phyloP scores from a whole-genome alignment of 495 filamentous ascomycete genomes.

The Penicillium coprophilum region DNA sequence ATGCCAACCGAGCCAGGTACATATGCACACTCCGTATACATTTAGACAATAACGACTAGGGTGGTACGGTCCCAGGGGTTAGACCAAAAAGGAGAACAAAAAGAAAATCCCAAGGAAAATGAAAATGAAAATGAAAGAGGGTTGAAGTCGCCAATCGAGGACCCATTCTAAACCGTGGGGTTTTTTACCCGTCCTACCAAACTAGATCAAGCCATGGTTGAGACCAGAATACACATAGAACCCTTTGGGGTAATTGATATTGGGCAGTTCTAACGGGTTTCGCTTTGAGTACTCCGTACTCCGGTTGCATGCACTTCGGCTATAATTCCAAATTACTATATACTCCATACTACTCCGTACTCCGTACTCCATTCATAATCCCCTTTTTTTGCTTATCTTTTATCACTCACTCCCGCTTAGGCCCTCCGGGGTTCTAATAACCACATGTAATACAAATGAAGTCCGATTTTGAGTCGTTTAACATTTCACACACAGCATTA shows the following conservation, averaged over 20 bases:
- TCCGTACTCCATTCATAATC: background rate
- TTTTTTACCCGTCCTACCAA: constrained; percentile 18
- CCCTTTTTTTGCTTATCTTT: constrained; percentile 1
- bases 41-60: background rate
- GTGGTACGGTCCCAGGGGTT: constrained; percentile 2
- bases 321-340: background rate
- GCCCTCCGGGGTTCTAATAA: background rate
- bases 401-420: constrained; percentile 1
- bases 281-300: background rate
- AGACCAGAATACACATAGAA: constrained; percentile 11
- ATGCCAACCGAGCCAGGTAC: background rate
- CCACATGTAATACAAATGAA: background rate
- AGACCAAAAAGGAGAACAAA: background rate
- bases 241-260: background rate
- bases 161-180: constrained; percentile 23
- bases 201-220: constrained; percentile 14
- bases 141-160: constrained; percentile 8
- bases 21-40: background rate
- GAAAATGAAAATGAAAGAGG: background rate
- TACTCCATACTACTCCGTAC: background rate
- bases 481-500: background rate
- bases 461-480: constrained; percentile 9
- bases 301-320: background rate
- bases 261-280: background rate
- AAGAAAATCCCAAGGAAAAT: background rate